A percentile compares a stretch with the other conserved stretches of the same genome.
Evolutionary conservation across 1,284 basidiomycete genomes (phyloP).

Genomic region (Ustanciosporium gigantosporum): DNA sequence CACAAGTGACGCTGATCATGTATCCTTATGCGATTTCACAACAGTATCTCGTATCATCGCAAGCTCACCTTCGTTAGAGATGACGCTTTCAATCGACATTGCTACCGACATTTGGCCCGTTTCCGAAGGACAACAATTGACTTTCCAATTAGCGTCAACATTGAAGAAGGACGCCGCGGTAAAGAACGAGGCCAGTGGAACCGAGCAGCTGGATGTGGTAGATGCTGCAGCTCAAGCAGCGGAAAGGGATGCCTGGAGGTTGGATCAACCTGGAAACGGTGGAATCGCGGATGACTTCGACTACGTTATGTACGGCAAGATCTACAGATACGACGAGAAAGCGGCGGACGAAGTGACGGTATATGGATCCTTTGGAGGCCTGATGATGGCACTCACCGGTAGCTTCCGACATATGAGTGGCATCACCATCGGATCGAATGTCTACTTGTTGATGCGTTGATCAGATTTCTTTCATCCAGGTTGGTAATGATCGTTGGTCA

Average conservation of each 20-base stretch:
- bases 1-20: too few relatives aligned
- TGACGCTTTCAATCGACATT: conserved; percentile 76
- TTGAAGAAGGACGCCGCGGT: conserved; percentile 66
- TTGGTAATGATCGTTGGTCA: too few relatives aligned
- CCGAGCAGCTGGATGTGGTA: conserved; percentile 2
- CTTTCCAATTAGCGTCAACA: conserved; percentile 75
- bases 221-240: conserved; percentile 42
- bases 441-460: conserved; percentile 81
- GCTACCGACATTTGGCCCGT: conserved; percentile 61
- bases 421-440: conserved; percentile 87
- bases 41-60: conserved; percentile 54
- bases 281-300: conserved; percentile 95
- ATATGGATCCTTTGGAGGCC: conserved; percentile 94
- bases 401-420: conserved; percentile 89
- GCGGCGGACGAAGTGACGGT: conserved; percentile 83
- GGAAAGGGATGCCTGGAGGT: conserved; percentile 78
- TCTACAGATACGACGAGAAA: conserved; percentile 94
- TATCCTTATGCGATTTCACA: too few relatives aligned
- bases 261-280: conserved; percentile 79
- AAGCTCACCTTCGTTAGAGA: conserved; percentile 68
- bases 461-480: too few relatives aligned
- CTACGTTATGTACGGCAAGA: conserved; percentile 99
- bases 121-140: conserved; percentile 71
- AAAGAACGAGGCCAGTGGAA: conserved; percentile 57
- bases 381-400: conserved; percentile 91